Percentiles rank a stretch among this genome's conserved stretches.
These are phyloP conservation scores for Triticum urartu DNA, from an alignment of 176 grass and related monocot species.

Conservation along the genomic window DNA sequence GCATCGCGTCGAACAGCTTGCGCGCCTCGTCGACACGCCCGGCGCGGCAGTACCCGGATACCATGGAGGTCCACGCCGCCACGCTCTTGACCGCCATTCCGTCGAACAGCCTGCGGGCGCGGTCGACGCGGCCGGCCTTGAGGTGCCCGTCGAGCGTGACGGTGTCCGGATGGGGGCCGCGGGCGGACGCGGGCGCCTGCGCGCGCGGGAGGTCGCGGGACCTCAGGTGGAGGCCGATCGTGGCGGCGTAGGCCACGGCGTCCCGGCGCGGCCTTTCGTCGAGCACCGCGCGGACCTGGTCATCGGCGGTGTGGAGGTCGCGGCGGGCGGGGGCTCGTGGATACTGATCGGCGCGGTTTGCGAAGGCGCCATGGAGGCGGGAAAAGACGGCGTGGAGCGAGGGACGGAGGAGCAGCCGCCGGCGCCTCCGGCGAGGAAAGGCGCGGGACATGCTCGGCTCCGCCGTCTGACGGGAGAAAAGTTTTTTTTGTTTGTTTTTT, in stretches of 20 bases:
- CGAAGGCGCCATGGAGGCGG: background rate
- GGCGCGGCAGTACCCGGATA: slow-evolving; percentile 24
- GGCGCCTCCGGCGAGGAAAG: background rate
- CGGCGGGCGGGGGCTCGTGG: background rate
- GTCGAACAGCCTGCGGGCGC: slow-evolving; percentile 33
- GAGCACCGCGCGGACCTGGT: background rate
- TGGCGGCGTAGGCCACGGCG: slow-evolving; percentile 12
- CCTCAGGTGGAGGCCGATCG: background rate
- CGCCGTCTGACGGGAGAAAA: too few relatives aligned
- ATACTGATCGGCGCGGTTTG: background rate
- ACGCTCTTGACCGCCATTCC: background rate
- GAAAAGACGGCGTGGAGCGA: background rate
- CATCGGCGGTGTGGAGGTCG: background rate
- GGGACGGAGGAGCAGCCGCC: background rate
- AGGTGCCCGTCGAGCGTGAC: slow-evolving; percentile 6
- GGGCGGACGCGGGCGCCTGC: slow-evolving; percentile 14
- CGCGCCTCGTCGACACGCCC: slow-evolving; percentile 42
- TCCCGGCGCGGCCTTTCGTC: background rate
- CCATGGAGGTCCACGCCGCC: background rate
- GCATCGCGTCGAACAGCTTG: background rate
- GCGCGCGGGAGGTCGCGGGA: background rate
- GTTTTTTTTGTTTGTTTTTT: too few relatives aligned
- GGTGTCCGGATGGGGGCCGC: background rate
- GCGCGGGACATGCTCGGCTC: background rate
- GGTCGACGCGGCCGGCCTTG: slow-evolving; percentile 15